These are phyloP conservation scores for Neurospora africana DNA, from an alignment of 495 filamentous ascomycete genomes.

Conservation along the genomic window DNA sequence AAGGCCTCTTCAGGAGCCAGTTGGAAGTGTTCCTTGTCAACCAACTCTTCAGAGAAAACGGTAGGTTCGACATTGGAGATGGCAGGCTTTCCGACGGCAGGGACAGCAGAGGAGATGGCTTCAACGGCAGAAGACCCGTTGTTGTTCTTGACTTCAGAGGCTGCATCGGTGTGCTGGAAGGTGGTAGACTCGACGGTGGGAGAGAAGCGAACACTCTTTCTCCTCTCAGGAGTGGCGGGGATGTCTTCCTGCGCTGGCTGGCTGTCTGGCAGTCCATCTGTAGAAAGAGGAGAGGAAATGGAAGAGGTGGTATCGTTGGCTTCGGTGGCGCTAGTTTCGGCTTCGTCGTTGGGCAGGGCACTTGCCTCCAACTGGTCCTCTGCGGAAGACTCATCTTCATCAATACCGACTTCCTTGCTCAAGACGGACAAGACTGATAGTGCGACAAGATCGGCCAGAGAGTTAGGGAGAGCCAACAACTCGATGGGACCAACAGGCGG, in stretches of 20 bases:
- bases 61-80: background rate
- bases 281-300: background rate
- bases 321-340: background rate
- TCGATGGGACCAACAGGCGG: slow-evolving; percentile 22
- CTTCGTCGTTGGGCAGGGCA: background rate
- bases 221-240: slow-evolving; percentile 21
- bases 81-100: background rate
- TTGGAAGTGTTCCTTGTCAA: slow-evolving; percentile 85
- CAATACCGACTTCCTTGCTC: background rate
- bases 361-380: background rate
- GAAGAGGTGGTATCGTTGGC: slow-evolving; percentile 2
- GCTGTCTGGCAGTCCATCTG: background rate
- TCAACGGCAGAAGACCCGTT: background rate
- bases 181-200: slow-evolving; percentile 48
- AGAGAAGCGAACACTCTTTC: slow-evolving; percentile 56
- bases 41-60: slow-evolving; percentile 25
- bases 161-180: slow-evolving; percentile 33
- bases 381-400: background rate
- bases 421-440: slow-evolving; percentile 3
- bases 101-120: background rate
- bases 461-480: slow-evolving; percentile 22
- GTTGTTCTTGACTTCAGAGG: background rate
- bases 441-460: slow-evolving; percentile 10
- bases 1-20: slow-evolving; percentile 84
- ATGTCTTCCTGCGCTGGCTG: background rate